phyloP scores from a whole-genome alignment of 1,284 basidiomycete genomes.

The Phaffia rhodozyma region DNA sequence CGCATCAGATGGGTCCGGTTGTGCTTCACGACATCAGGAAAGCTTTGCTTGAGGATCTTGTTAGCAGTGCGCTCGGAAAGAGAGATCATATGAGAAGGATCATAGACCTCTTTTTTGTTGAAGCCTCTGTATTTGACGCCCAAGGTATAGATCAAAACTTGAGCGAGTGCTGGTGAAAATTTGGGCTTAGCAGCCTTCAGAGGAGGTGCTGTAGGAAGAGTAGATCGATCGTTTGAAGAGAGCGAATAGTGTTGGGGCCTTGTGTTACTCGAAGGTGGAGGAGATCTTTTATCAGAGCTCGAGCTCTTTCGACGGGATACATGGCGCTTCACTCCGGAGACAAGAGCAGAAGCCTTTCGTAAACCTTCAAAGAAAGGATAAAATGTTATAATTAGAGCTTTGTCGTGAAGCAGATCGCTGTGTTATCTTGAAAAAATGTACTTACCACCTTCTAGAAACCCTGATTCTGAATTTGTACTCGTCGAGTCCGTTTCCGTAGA shows the following conservation, averaged over 20 bases:
- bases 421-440: not conserved
- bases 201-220: constrained; percentile 5
- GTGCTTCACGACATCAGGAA: constrained; percentile 76
- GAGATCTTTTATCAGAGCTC: not conserved
- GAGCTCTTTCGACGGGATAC: constrained; percentile 1
- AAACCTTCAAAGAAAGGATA: constrained; percentile 18
- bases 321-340: constrained; percentile 5
- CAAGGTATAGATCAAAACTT: constrained; percentile 82
- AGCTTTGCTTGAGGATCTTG: constrained; percentile 40
- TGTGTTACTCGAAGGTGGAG: constrained; percentile 1
- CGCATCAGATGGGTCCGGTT: constrained; percentile 73
- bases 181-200: constrained; percentile 35
- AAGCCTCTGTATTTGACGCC: constrained; percentile 91
- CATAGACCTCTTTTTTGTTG: constrained; percentile 79
- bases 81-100: constrained; percentile 80
- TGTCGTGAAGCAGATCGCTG: too few relatives aligned
- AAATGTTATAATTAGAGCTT: constrained; percentile 21
- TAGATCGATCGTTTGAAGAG: constrained; percentile 1
- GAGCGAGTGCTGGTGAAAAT: constrained; percentile 62
- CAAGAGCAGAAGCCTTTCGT: constrained; percentile 3
- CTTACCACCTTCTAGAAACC: constrained; percentile 31
- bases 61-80: constrained; percentile 71
- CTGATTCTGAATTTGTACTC: not conserved
- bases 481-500: not conserved
- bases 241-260: constrained; percentile 5